Conservation (phyloP, 805 yeast species). For the Schwanniomyces vanrijiae region DNA sequence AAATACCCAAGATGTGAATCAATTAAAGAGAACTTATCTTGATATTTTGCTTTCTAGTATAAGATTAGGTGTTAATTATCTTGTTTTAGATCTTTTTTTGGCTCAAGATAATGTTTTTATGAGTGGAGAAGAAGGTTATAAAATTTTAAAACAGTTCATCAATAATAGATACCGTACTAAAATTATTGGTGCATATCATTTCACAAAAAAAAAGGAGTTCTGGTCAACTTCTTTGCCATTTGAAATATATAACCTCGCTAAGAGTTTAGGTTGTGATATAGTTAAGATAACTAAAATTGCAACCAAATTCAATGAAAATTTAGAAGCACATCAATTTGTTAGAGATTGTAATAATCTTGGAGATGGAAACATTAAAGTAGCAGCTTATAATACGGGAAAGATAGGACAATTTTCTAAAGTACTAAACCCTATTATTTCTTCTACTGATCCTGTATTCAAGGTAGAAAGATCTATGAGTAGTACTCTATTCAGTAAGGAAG, state of each 20-base stretch:
- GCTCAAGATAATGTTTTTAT: slow-evolving; percentile 1
- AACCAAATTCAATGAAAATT: neutral
- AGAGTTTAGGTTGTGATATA: neutral
- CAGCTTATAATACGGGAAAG: slow-evolving; percentile 8
- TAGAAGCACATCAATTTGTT: neutral
- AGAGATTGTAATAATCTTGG: slow-evolving; percentile 2
- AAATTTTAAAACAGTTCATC: neutral
- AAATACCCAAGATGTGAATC: neutral
- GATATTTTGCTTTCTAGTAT: slow-evolving; percentile 5
- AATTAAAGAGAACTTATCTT: slow-evolving; percentile 1
- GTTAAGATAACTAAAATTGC: neutral
- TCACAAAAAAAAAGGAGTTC: neutral
- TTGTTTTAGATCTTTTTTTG: slow-evolving; percentile 7
- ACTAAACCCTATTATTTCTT: slow-evolving; percentile 12
- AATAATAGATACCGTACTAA: neutral
- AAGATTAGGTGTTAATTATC: slow-evolving; percentile 2
- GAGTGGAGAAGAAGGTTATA: slow-evolving; percentile 1
- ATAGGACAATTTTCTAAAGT: slow-evolving; percentile 13
- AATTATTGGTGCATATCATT: slow-evolving; percentile 1
- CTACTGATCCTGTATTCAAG: slow-evolving; percentile 5
- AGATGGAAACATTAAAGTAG: neutral
- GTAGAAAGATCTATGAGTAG: neutral
- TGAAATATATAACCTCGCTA: neutral
- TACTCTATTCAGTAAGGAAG: neutral
- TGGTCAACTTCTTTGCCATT: slow-evolving; percentile 1